These are phyloP conservation scores for Quercus gilva DNA, from an alignment of 306 rosid species.

Conservation along the genomic window DNA sequence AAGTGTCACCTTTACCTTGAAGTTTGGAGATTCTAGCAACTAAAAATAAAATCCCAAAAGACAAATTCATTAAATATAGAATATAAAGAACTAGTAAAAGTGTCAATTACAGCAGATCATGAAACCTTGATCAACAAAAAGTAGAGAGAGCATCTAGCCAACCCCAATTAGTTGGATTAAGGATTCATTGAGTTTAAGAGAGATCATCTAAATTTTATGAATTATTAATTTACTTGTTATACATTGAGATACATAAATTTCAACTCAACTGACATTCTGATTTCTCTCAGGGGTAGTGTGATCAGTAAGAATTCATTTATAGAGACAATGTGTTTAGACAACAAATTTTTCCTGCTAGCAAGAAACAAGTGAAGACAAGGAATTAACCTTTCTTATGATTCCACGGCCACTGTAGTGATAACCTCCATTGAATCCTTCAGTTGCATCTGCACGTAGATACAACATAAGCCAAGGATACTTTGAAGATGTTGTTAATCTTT, in stretches of 20 bases:
- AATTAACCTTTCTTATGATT: conserved; percentile 44
- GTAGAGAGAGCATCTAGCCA: not conserved
- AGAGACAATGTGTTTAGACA: not conserved
- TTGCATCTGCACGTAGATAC: conserved; percentile 55
- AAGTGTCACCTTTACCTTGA: conserved; percentile 45
- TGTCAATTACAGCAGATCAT: not conserved
- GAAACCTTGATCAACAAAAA: not conserved
- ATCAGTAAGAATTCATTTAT: not conserved
- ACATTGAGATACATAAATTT: not conserved
- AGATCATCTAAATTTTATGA: not conserved
- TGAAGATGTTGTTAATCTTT: conserved; percentile 38
- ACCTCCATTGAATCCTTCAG: conserved; percentile 49
- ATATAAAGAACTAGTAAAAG: not conserved
- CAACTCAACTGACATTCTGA: not conserved
- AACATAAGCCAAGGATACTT: conserved; percentile 64
- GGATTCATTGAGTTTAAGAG: not conserved
- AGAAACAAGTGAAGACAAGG: conserved; percentile 1
- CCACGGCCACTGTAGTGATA: conserved; percentile 54
- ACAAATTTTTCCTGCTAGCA: not conserved
- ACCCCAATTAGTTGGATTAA: not conserved
- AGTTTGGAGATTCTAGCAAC: conserved; percentile 53
- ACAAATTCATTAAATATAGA: not conserved
- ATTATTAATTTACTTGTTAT: not conserved
- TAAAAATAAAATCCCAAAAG: conserved; percentile 1
- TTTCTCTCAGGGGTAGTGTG: not conserved